phyloP scores from a whole-genome alignment of 768 basidiomycete species.

The Suillus subalutaceus region DNA sequence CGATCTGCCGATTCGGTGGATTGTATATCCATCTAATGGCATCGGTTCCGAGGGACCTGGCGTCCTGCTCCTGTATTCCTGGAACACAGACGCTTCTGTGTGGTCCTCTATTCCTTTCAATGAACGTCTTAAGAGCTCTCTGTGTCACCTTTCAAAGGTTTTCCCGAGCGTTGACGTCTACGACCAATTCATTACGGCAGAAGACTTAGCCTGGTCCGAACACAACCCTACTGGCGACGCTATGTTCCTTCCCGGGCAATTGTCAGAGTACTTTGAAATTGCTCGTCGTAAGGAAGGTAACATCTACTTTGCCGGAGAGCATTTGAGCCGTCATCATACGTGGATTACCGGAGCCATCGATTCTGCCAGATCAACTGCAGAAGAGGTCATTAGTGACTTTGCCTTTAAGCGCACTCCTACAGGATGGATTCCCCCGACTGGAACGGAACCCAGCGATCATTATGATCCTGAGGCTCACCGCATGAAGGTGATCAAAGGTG shows the following conservation, averaged over 20 bases:
- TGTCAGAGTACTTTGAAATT: slow-evolving; percentile 22
- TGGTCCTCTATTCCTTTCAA: slow-evolving; percentile 22
- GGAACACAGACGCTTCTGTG: slow-evolving; percentile 26
- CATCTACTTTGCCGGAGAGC: slow-evolving; percentile 31
- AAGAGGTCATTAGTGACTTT: slow-evolving; percentile 6
- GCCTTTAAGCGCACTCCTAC: neutral
- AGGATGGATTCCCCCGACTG: slow-evolving; percentile 4
- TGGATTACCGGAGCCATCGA: slow-evolving; percentile 31
- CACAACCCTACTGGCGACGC: slow-evolving; percentile 29
- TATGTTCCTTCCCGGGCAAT: slow-evolving; percentile 34
- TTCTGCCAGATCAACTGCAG: slow-evolving; percentile 9
- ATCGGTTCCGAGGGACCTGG: slow-evolving; percentile 24
- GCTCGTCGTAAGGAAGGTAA: slow-evolving; percentile 24
- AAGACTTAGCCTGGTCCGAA: slow-evolving; percentile 27
- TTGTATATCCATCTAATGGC: slow-evolving; percentile 45
- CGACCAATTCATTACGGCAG: slow-evolving; percentile 23
- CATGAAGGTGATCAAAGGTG: slow-evolving; percentile 1
- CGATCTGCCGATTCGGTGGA: slow-evolving; percentile 37
- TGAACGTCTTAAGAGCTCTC: slow-evolving; percentile 20
- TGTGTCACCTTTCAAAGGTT: slow-evolving; percentile 23
- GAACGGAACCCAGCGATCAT: neutral
- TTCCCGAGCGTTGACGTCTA: slow-evolving; percentile 22
- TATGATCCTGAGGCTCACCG: slow-evolving; percentile 8
- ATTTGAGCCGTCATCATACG: slow-evolving; percentile 30
- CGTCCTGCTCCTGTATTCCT: slow-evolving; percentile 28